Percentiles rank a stretch among this genome's conserved stretches.
phyloP scores from a whole-genome alignment of 2,329 filamentous ascomycete species.

The Stylonectria norvegica region DNA sequence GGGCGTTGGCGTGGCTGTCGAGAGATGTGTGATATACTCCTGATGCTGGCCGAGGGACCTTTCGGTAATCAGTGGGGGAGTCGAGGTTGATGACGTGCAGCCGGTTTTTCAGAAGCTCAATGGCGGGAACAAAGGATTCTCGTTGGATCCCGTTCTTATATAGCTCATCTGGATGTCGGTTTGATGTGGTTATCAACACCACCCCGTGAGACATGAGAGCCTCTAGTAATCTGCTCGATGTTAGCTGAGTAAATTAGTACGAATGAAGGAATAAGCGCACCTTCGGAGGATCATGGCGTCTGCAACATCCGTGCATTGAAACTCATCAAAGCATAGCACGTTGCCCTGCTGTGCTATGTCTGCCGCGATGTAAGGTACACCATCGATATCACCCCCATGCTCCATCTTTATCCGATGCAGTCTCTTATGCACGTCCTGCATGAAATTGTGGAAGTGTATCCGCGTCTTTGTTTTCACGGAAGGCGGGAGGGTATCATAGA shows the following conservation, averaged over 20 bases:
- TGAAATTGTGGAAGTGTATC: constrained; percentile 99
- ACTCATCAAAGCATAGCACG: constrained; percentile 96
- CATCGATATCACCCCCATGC: constrained; percentile 86
- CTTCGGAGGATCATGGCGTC: constrained; percentile 96
- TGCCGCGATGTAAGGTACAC: constrained; percentile 88
- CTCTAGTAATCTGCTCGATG: constrained; percentile 64
- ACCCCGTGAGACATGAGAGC: constrained; percentile 94
- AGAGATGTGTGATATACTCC: constrained; percentile 92
- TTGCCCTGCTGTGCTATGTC: constrained; percentile 82
- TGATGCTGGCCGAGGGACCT: constrained; percentile 87
- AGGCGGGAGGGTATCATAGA: constrained; percentile 84
- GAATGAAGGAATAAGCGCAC: constrained; percentile 29
- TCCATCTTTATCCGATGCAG: constrained; percentile 87
- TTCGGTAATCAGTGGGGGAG: constrained; percentile 93
- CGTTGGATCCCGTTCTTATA: constrained; percentile 98
- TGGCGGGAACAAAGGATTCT: constrained; percentile 91
- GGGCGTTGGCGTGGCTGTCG: constrained; percentile 69
- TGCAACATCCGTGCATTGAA: constrained; percentile 96
- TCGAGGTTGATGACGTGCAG: constrained; percentile 92
- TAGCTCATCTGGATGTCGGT: constrained; percentile 91
- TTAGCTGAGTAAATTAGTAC: constrained; percentile 11
- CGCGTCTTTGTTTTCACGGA: constrained; percentile 80
- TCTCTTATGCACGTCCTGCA: constrained; percentile 94
- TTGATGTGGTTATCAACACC: constrained; percentile 91
- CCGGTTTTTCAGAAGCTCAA: constrained; percentile 80